Evolutionary conservation across 2,329 filamentous ascomycete genomes (phyloP).

Genomic region (Trichoderma sp.): DNA sequence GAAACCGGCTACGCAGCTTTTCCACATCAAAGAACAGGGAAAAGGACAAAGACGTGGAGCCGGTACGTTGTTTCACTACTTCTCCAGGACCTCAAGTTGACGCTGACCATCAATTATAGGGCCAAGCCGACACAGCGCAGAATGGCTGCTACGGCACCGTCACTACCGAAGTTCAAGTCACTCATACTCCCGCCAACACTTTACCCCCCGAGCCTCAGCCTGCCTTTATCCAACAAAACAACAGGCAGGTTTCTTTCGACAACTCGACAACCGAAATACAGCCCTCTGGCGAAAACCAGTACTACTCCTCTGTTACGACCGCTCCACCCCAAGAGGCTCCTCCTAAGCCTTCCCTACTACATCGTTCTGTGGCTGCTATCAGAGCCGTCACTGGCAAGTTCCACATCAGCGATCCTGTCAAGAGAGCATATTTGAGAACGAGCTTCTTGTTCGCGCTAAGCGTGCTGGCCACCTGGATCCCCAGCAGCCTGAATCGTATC

Average conservation of each 20-base stretch:
- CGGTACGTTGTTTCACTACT: conserved; percentile 28
- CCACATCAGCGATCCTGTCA: conserved; percentile 51
- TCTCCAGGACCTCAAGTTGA: neutral
- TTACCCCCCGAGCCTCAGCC: conserved; percentile 28
- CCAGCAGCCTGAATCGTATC: conserved; percentile 70
- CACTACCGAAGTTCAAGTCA: conserved; percentile 52
- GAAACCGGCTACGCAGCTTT: conserved; percentile 55
- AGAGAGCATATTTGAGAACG: conserved; percentile 59
- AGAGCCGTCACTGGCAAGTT: conserved; percentile 38
- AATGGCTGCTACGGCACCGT: conserved; percentile 49
- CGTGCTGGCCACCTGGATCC: conserved; percentile 61
- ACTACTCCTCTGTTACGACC: conserved; percentile 37
- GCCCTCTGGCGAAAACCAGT: conserved; percentile 30
- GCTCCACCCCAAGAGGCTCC: conserved; percentile 15
- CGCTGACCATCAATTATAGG: conserved; percentile 20
- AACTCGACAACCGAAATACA: conserved; percentile 13
- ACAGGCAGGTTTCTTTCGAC: conserved; percentile 28
- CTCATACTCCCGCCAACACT: conserved; percentile 30
- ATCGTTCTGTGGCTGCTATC: conserved; percentile 24
- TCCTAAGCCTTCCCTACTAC: conserved; percentile 12
- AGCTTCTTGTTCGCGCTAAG: conserved; percentile 61
- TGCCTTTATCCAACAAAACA: conserved; percentile 21
- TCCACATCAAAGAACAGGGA: conserved; percentile 39
- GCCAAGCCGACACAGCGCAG: conserved; percentile 29
- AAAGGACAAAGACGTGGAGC: conserved; percentile 30